Evolutionary conservation across 2,329 filamentous ascomycete genomes (phyloP).

Genomic region (Colletotrichum sidae): DNA sequence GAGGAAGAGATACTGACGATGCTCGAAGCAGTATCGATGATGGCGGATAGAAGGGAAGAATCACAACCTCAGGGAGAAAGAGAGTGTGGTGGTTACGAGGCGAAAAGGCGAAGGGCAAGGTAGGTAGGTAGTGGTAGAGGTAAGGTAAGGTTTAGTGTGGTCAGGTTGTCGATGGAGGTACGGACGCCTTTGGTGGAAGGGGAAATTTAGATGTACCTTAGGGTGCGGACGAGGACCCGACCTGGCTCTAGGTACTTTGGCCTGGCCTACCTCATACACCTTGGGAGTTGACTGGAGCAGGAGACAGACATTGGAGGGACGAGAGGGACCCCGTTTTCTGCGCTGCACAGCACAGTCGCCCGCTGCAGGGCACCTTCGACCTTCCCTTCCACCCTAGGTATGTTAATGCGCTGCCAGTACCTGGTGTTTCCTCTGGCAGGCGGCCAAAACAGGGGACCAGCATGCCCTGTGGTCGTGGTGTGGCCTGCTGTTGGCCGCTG

Average conservation of each 20-base stretch:
- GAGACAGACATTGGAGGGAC: neutral
- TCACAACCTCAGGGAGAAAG: slow-evolving; percentile 37
- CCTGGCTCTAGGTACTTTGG: too few relatives aligned
- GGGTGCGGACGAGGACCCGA: too few relatives aligned
- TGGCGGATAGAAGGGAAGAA: slow-evolving; percentile 31
- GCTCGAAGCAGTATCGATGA: slow-evolving; percentile 38
- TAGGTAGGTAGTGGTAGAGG: slow-evolving; percentile 23
- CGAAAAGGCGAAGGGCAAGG: slow-evolving; percentile 14
- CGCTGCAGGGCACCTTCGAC: neutral
- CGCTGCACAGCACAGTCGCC: too few relatives aligned
- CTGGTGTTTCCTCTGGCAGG: slow-evolving; percentile 6
- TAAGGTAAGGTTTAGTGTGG: neutral
- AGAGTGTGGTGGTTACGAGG: slow-evolving; percentile 34
- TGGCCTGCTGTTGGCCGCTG: slow-evolving; percentile 20
- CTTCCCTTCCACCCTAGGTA: too few relatives aligned
- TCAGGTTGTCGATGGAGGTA: neutral
- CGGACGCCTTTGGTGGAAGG: slow-evolving; percentile 36
- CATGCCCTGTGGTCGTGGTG: slow-evolving; percentile 13
- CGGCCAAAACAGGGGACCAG: slow-evolving; percentile 10
- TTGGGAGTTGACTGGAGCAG: neutral
- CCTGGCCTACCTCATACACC: too few relatives aligned
- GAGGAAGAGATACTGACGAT: slow-evolving; percentile 33
- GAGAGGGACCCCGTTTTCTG: too few relatives aligned
- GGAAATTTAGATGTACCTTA: slow-evolving; percentile 37
- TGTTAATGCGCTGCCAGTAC: neutral